Base-by-base conservation (phyloP, 768 basidiomycete species). In the Clitopilus passeckerianus region DNA sequence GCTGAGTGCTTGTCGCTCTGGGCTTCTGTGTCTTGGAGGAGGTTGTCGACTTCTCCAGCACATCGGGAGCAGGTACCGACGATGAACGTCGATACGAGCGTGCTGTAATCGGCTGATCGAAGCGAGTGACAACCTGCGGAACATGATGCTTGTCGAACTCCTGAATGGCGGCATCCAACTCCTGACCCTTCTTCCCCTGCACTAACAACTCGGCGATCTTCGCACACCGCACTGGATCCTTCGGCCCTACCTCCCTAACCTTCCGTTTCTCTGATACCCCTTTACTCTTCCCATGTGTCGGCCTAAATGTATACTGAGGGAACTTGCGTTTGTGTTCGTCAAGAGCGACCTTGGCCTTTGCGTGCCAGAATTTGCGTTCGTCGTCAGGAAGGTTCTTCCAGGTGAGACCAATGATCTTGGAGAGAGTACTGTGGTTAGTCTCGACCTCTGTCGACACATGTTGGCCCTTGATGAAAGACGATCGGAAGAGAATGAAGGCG, bases 401-500 rank as follows among this genome's bases (percentile, higher is more conserved):
- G 33, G 89, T 90, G 61, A 90, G 75, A 22, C 90, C 90, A 60
- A 91, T 89, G 67, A 91, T 92, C 81, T 90, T 91, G 14, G 89
- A 91, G 16, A 92, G 76, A 3, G 90, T 91, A 65, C 86, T 87
- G 74, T 91, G 90, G 69, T 89, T 91, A 30, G 88, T 89, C 76
- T 92, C 90, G 60, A 91, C 86, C 56, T 81, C 84, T 7, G 86
- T 83, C 8, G 89, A 85, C 63, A 92, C 89, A 64, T 88, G 87
- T 65, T 89, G 86, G 64, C 77, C 81, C 74, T 89, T 89, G 71
- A 91, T 89, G 72, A 91, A 91, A 0, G 87, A 86, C 0, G 89
- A 89, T 61, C 90, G 86, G 78, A 92, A 93, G 66, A 93, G 81
- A 68, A 92, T 93, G 75, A 93, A 93, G 23, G 90, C 91, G 66